A percentile compares a stretch with the other conserved stretches of the same genome.
Evolutionary conservation across 306 rosid genomes (phyloP).

Genomic region (Astragalus glycyphyllos): DNA sequence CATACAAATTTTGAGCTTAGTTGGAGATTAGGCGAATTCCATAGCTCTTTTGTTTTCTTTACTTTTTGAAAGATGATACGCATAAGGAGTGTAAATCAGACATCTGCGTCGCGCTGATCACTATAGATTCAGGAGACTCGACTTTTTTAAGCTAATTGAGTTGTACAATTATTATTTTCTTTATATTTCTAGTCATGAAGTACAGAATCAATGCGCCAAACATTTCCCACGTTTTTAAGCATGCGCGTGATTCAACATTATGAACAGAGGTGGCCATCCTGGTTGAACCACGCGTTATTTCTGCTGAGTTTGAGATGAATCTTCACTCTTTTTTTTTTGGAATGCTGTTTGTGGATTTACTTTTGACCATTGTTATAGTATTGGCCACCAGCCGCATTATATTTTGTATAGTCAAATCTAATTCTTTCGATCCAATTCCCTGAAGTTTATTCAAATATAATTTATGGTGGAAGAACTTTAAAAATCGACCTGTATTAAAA

Average conservation of each 20-base stretch:
- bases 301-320: background rate
- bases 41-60: slow-evolving; percentile 36
- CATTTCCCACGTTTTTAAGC: slow-evolving; percentile 4
- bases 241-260: background rate
- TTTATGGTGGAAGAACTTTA: no score
- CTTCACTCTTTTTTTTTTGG: background rate
- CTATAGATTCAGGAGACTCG: slow-evolving; percentile 34
- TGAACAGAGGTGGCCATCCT: background rate
- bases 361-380: background rate
- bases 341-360: background rate
- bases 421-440: no score
- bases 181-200: slow-evolving; percentile 5
- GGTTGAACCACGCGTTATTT: background rate
- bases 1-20: slow-evolving; percentile 52
- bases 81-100: slow-evolving; percentile 49
- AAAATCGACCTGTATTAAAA: no score
- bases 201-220: background rate
- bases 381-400: no score
- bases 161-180: slow-evolving; percentile 40
- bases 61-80: slow-evolving; percentile 37
- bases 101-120: slow-evolving; percentile 30
- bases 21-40: slow-evolving; percentile 39
- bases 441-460: no score
- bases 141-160: slow-evolving; percentile 38
- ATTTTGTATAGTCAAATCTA: no score